These are phyloP conservation scores for Sporothrix euskadiensis DNA, from an alignment of 2,329 filamentous ascomycete species.

Conservation along the genomic window DNA sequence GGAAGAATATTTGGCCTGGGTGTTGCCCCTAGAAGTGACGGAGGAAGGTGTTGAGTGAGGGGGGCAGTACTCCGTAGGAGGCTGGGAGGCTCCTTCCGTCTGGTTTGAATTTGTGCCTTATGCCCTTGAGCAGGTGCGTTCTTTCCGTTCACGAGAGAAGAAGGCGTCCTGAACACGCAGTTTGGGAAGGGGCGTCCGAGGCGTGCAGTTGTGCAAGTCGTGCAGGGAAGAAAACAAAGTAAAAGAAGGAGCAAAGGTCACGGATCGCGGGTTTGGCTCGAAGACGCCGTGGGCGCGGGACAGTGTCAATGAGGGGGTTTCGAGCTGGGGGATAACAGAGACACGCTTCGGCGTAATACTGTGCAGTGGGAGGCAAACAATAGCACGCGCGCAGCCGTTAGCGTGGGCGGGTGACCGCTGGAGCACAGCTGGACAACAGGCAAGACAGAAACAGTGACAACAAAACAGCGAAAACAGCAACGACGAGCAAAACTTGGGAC, in stretches of 20 bases:
- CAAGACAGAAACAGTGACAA: background rate
- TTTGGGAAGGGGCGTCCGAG: background rate
- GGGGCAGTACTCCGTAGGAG: background rate
- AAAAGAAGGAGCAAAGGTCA: constrained; percentile 5
- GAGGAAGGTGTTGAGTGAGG: background rate
- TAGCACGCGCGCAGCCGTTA: constrained; percentile 16
- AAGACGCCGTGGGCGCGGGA: constrained; percentile 2
- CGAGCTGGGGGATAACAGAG: background rate
- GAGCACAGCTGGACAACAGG: background rate
- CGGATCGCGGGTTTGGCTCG: constrained; percentile 1
- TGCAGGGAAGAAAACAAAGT: background rate
- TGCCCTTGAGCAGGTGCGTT: background rate
- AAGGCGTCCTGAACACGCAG: background rate
- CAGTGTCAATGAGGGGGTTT: constrained; percentile 10
- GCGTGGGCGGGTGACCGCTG: constrained; percentile 3
- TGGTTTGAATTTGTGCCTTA: background rate
- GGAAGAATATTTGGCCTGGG: constrained; percentile 24
- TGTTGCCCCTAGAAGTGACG: background rate
- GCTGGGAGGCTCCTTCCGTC: background rate
- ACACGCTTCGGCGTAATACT: background rate
- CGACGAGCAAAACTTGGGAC: background rate
- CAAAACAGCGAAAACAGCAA: background rate
- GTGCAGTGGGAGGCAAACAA: background rate
- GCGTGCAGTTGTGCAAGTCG: background rate
- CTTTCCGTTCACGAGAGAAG: background rate